Evolutionary conservation across 2,329 filamentous ascomycete genomes (phyloP).

Genomic region (Nemania diffusa): DNA sequence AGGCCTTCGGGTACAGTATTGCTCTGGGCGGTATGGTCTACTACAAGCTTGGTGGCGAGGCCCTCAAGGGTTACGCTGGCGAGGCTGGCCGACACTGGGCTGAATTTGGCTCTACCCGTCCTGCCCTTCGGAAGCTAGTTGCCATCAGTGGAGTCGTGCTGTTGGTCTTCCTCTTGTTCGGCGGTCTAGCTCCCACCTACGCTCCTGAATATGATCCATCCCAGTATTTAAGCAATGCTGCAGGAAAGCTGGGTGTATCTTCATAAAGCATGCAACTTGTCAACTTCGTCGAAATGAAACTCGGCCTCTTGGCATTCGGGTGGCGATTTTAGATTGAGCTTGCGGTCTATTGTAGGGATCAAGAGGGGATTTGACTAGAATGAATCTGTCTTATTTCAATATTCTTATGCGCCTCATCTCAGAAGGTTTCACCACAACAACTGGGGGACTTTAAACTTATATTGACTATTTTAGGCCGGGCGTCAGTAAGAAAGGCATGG

Average conservation of each 20-base stretch:
- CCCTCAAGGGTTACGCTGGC: constrained; percentile 80
- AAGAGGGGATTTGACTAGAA: neutral
- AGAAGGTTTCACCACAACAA: neutral
- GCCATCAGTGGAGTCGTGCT: constrained; percentile 72
- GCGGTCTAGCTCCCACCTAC: constrained; percentile 71
- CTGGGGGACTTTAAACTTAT: constrained; percentile 6
- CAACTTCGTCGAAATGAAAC: neutral
- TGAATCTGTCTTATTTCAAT: neutral
- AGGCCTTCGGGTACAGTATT: constrained; percentile 86
- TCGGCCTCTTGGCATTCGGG: neutral
- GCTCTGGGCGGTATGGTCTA: constrained; percentile 82
- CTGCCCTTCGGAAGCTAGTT: constrained; percentile 80
- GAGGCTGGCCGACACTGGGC: constrained; percentile 83
- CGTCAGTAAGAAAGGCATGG: constrained; percentile 3
- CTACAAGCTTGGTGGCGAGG: constrained; percentile 87
- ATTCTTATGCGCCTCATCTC: neutral
- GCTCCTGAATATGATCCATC: constrained; percentile 65
- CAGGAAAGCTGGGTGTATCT: constrained; percentile 59
- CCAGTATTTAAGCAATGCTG: constrained; percentile 60
- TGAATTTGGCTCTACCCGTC: constrained; percentile 82
- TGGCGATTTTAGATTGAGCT: neutral
- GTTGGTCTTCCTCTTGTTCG: constrained; percentile 76
- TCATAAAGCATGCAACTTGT: constrained; percentile 35
- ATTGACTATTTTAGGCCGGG: constrained; percentile 10
- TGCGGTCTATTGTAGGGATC: neutral